phyloP scores from a whole-genome alignment of 345 rosid species.

The Syzygium aqueum region DNA sequence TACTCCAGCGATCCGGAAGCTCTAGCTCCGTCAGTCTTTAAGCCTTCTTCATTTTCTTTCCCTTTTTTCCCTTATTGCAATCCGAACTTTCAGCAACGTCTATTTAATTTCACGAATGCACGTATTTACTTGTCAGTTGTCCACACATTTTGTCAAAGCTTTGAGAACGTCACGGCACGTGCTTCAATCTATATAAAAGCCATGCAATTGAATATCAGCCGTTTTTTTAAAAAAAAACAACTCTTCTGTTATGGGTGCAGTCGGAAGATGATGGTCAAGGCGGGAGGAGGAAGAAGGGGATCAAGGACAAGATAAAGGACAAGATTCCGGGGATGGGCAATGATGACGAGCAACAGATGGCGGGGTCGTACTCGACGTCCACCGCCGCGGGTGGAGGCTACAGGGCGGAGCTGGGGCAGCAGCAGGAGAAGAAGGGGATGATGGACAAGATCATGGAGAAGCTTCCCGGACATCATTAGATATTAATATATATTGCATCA shows the following conservation, averaged over 20 bases:
- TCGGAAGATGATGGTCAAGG: slow-evolving; percentile 69
- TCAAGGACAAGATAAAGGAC: slow-evolving; percentile 45
- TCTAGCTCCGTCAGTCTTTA: slow-evolving; percentile 39
- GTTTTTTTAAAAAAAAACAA: background rate
- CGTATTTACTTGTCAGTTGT: background rate
- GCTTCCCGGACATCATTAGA: slow-evolving; percentile 30
- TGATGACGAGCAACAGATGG: background rate
- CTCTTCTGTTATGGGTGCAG: background rate
- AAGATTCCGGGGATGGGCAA: slow-evolving; percentile 38
- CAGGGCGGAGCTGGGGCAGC: slow-evolving; percentile 9
- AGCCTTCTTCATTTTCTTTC: background rate
- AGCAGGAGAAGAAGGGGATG: slow-evolving; percentile 53
- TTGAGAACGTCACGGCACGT: background rate
- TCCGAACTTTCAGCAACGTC: background rate
- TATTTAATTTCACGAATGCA: background rate
- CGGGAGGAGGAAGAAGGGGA: slow-evolving; percentile 64
- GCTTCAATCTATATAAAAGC: background rate
- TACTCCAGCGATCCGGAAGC: slow-evolving; percentile 44
- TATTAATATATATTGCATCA: background rate
- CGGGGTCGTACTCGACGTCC: slow-evolving; percentile 13
- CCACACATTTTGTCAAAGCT: background rate
- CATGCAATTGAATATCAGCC: background rate
- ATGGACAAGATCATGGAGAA: slow-evolving; percentile 66
- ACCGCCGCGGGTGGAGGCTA: background rate
- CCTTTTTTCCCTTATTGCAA: background rate